These are phyloP conservation scores for Crucibulum laeve DNA, from an alignment of 768 basidiomycete genomes.

Conservation along the genomic window DNA sequence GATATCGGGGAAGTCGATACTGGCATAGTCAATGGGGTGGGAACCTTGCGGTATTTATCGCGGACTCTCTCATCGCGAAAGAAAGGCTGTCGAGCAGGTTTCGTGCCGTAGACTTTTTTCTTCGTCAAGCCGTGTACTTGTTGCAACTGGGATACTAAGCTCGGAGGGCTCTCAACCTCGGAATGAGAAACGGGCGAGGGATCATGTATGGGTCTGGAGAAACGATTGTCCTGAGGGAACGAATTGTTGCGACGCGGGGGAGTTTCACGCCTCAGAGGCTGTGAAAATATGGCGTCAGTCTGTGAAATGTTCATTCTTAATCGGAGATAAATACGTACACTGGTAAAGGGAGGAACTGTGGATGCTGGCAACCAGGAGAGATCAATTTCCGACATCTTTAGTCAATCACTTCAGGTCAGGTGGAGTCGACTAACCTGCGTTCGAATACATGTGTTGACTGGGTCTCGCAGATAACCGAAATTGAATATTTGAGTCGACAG, in stretches of 20 bases:
- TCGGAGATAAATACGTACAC: too few species aligned
- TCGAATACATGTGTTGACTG: constrained; percentile 9
- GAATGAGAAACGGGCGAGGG: constrained; percentile 6
- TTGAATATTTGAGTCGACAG: constrained; percentile 28
- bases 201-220: too few species aligned
- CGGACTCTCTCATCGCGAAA: constrained; percentile 45
- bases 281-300: too few species aligned
- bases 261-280: too few species aligned
- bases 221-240: too few species aligned
- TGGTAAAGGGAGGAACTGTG: not conserved
- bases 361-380: too few species aligned
- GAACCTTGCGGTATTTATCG: constrained; percentile 18
- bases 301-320: too few species aligned
- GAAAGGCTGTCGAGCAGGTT: constrained; percentile 47
- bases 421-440: constrained; percentile 9
- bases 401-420: not conserved
- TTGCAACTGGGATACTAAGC: constrained; percentile 59
- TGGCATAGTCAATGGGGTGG: constrained; percentile 23
- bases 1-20: constrained; percentile 6
- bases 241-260: too few species aligned
- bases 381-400: not conserved
- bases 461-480: constrained; percentile 42
- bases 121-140: constrained; percentile 67
- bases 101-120: constrained; percentile 59
- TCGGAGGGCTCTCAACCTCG: constrained; percentile 27